phyloP scores from a whole-genome alignment of 164 flowering plant genomes.

The Magnolia kwangsiensis region DNA sequence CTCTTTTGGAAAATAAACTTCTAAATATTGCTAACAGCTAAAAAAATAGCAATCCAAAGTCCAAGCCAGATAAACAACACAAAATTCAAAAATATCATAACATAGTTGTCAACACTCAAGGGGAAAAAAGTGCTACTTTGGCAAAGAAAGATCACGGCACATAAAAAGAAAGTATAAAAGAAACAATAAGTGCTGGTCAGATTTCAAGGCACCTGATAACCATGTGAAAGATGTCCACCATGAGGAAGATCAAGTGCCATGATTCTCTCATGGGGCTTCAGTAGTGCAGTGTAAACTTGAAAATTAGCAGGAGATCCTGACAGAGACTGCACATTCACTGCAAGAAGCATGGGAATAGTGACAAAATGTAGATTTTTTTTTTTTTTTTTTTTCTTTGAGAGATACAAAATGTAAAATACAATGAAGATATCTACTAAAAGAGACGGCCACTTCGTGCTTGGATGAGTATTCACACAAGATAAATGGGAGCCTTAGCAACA shows the following conservation, averaged over 20 bases:
- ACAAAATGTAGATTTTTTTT: not conserved
- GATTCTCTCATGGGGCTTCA: conserved; percentile 97
- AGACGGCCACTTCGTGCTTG: not conserved
- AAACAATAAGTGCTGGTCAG: not conserved
- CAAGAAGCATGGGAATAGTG: conserved; percentile 12
- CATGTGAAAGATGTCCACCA: conserved; percentile 78
- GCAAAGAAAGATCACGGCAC: not conserved
- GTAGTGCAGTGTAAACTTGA: conserved; percentile 90
- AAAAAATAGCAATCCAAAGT: too few species aligned
- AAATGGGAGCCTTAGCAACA: not conserved
- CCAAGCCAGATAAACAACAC: too few species aligned
- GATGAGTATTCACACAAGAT: not conserved
- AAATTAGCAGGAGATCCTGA: conserved; percentile 98
- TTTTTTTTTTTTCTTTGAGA: too few species aligned
- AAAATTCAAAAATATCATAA: too few species aligned
- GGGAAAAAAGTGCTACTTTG: not conserved
- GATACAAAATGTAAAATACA: not conserved
- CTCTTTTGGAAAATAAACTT: not conserved
- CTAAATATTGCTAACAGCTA: not conserved
- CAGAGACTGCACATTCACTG: conserved; percentile 94
- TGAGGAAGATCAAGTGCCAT: conserved; percentile 99
- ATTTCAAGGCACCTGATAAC: conserved; percentile 48
- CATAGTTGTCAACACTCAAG: not conserved
- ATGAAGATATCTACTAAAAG: not conserved
- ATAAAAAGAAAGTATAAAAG: not conserved